Evolutionary conservation across 2,329 filamentous ascomycete species (phyloP).

Genomic region (Cercospora sp.): DNA sequence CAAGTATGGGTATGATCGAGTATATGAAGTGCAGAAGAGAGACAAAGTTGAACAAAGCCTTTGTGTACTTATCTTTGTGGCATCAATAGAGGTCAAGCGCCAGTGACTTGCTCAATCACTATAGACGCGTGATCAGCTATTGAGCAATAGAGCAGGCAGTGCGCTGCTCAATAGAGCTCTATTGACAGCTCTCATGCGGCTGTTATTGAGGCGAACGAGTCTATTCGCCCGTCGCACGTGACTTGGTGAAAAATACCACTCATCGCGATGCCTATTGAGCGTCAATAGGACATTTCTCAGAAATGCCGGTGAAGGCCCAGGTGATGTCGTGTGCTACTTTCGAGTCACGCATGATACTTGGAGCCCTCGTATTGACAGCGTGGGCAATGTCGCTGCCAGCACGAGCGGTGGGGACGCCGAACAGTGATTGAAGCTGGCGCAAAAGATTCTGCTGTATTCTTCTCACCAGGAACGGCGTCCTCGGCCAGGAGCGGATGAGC

Average conservation of each 20-base stretch:
- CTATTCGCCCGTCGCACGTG: not conserved
- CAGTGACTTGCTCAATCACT: not conserved
- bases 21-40: not conserved
- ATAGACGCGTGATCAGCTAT: not conserved
- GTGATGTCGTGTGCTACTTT: not conserved
- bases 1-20: not conserved
- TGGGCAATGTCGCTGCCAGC: not conserved
- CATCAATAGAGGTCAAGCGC: not conserved
- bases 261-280: not conserved
- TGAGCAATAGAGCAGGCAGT: not conserved
- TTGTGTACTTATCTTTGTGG: not conserved
- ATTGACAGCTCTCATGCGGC: not conserved
- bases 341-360: not conserved
- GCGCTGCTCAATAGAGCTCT: conserved; percentile 2
- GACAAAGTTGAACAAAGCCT: not conserved
- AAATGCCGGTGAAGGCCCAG: not conserved
- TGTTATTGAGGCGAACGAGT: not conserved
- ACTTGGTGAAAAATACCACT: not conserved
- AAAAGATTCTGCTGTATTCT: not conserved
- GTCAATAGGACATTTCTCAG: not conserved
- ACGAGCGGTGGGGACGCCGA: not conserved
- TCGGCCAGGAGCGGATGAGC: not conserved
- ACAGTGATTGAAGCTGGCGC: not conserved
- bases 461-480: not conserved
- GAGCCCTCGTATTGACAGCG: not conserved